Evolutionary conservation across 176 grass and related monocot genomes (phyloP), one percentile per base, ranked within the genome.

Genomic region (Zoysia pacifica): DNA sequence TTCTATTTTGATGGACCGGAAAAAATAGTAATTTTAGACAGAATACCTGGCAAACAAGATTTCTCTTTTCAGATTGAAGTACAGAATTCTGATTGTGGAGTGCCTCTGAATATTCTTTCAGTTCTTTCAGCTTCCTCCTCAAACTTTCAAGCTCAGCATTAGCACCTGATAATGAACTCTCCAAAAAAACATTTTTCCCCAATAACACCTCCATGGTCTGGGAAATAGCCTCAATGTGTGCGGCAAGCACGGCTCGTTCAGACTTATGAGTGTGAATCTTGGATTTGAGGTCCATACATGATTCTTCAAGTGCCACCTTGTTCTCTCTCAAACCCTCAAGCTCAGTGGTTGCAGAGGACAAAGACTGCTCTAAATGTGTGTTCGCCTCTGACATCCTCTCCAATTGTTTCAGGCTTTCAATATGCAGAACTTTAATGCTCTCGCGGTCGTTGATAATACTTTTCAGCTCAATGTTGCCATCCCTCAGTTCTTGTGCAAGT

Each of bases 401-500:
- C 65, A 95, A 62, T 37, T 87, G 84, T 79, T 67, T 89, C 41
- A 95, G 49, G 66, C 79, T 99, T 48, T 91, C 86, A 3, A 68
- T 45, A 47, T 93, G 75, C 60, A 91, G 69, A 76, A 59, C 36
- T 49, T 85, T 84, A 28, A 77, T 85, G 73, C 55, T 78, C 69
- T 86, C 88, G 58, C 93, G 96, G 38, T 86, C 91, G 77, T 87
- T 93, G 72, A 91, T 91, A 60, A 87, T 91, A 47, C 89, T 84
- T 85, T 95, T 99, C 42, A 95, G 51, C 70, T 99, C 90, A 84
- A 86, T 61, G 72, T 99, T 95, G 18, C 90, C 86, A 72, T 93
- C 70, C 76, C 79, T 94, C 73, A 99, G 49, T 51, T 99, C 88
- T 65, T 89, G 58, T 58, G 88, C 86, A 41, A 99, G 72, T 38